Percentiles rank a stretch among this genome's conserved stretches.
These are phyloP conservation scores for Umbellularia californica DNA, from an alignment of 164 flowering plant species.

Conservation along the genomic window DNA sequence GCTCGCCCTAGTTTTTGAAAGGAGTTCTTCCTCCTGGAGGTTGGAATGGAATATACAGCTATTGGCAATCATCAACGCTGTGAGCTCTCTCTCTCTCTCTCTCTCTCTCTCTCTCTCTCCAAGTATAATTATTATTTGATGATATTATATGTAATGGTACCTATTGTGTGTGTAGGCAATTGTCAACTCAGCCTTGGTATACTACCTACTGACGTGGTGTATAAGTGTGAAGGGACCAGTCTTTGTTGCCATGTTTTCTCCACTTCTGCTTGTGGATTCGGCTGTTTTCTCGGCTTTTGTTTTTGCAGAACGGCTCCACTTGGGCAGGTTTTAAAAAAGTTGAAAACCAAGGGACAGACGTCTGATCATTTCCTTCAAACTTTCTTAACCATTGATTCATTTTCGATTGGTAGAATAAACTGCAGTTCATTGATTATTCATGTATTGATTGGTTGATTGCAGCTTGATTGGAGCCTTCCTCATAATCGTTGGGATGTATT, in stretches of 20 bases:
- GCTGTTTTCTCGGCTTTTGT: conserved; percentile 36
- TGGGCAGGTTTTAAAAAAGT: conserved; percentile 29
- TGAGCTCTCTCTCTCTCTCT: conserved; percentile 8
- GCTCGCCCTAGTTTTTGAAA: conserved; percentile 29
- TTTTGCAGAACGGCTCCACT: conserved; percentile 38
- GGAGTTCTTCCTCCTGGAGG: conserved; percentile 30
- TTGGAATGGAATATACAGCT: conserved; percentile 40
- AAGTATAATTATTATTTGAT: neutral
- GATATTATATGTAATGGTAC: neutral
- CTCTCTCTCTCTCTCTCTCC: neutral
- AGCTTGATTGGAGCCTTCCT: conserved; percentile 39
- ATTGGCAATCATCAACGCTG: conserved; percentile 30
- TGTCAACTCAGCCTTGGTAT: conserved; percentile 25
- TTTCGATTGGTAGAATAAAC: neutral
- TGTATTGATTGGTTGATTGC: conserved; percentile 1
- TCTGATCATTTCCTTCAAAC: neutral
- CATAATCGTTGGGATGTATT: conserved; percentile 37
- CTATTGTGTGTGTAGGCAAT: conserved; percentile 28
- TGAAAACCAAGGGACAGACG: neutral
- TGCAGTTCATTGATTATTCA: neutral
- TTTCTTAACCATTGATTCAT: neutral
- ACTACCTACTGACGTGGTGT: conserved; percentile 40
- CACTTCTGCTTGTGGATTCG: conserved; percentile 24
- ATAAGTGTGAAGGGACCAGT: conserved; percentile 42
- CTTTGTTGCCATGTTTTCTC: conserved; percentile 43